Percentiles rank a stretch among this genome's conserved stretches.
These are phyloP conservation scores for Phialophora expanda DNA, from an alignment of 2,329 filamentous ascomycete genomes.

Conservation along the genomic window DNA sequence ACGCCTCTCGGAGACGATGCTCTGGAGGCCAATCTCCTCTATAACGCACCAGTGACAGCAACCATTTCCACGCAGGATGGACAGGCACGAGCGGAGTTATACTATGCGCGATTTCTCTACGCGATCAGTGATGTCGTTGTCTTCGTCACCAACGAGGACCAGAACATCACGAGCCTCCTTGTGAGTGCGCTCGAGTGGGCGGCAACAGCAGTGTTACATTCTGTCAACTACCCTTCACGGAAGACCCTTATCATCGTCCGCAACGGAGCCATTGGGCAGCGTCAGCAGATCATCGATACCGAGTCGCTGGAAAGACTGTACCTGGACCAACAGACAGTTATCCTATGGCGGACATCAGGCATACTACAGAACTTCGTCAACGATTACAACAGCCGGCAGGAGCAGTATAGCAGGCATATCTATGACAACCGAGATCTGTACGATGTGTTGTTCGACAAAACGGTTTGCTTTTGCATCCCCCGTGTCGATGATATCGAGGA, in stretches of 20 bases:
- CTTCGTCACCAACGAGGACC: slow-evolving; percentile 21
- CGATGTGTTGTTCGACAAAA: slow-evolving; percentile 10
- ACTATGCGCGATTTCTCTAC: slow-evolving; percentile 15
- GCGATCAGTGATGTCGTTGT: slow-evolving; percentile 19
- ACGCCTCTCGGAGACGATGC: not conserved
- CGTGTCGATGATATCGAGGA: slow-evolving; percentile 13
- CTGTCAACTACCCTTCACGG: slow-evolving; percentile 19
- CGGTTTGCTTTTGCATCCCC: slow-evolving; percentile 12
- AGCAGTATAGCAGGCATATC: slow-evolving; percentile 10
- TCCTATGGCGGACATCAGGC: slow-evolving; percentile 10
- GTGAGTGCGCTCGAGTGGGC: slow-evolving; percentile 18
- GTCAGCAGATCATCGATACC: slow-evolving; percentile 6
- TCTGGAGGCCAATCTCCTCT: slow-evolving; percentile 10
- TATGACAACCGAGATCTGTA: slow-evolving; percentile 20
- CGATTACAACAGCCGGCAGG: slow-evolving; percentile 18
- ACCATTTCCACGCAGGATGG: slow-evolving; percentile 5
- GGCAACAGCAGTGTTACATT: slow-evolving; percentile 12
- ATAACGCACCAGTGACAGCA: slow-evolving; percentile 12
- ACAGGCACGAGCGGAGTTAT: slow-evolving; percentile 12
- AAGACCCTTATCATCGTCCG: slow-evolving; percentile 21
- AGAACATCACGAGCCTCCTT: slow-evolving; percentile 14
- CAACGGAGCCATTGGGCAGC: slow-evolving; percentile 12
- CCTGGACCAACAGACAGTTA: slow-evolving; percentile 8
- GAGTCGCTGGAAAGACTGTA: slow-evolving; percentile 9
- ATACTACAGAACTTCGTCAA: slow-evolving; percentile 13